Evolutionary conservation across 345 rosid species (phyloP), one percentile per base, ranked within the genome.

Genomic region (Moringa oleifera): DNA sequence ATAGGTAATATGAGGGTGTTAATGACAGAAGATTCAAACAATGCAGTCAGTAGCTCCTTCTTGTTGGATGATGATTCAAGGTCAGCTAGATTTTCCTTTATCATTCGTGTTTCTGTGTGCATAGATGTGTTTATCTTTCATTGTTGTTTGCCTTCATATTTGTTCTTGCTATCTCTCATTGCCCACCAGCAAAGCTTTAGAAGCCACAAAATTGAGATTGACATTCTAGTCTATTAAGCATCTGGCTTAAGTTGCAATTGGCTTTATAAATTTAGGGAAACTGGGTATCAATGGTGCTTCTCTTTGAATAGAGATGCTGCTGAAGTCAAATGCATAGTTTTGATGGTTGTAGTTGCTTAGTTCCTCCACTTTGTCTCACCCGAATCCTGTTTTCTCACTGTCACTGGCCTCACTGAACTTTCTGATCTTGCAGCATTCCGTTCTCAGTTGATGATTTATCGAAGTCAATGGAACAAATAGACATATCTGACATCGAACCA

Each of bases 1-100:
- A 89, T 91, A 67, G 82, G 95, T 36, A 86, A 81, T 63, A 87
- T 91, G 98, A 81, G 96, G 65, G 92, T 89, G 66, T 58, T 91
- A 60, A 93, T 93, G 97, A 93, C 98, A 65, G 96, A 93, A 75
- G 97, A 88, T 88, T 90, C 97, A 0, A 88, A 86, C 79, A 88
- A 86, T 68, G 98, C 97, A 18, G 96, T 88, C 64, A 90, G 97
- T 66, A 93, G 78, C 70, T 93, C 98, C 17, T 93, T 93, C 83
- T 81, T 93, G 57, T 67, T 93, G 65, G 98, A 93, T 62, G 98
- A 93, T 46, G 98, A 93, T 75, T 93, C 97, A 22, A 93, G 98
- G 98, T 91, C 57, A 58, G 74, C 63, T 20, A 45, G 15, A 23
- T 17, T 1, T 25, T 57, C 18, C 46, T n/a, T n/a, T n/a, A n/a